A percentile compares a stretch with the other conserved stretches of the same genome.
Evolutionary conservation across 495 filamentous ascomycete genomes (phyloP).

Genomic region (Diplogelasinospora grovesii): DNA sequence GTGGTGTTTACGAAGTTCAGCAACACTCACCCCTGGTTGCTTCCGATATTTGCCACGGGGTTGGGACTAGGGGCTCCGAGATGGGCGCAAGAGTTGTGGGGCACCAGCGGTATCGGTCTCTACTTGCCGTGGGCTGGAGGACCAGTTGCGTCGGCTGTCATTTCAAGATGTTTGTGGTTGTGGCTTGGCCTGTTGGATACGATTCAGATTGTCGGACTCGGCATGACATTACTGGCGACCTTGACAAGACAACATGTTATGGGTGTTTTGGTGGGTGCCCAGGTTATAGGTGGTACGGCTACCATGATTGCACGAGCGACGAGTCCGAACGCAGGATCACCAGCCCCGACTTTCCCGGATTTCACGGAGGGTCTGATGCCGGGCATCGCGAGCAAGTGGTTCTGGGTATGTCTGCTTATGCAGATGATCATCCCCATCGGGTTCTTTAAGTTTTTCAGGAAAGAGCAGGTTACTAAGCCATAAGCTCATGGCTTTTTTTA

Average conservation of each 20-base stretch:
- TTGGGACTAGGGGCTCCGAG: constrained; percentile 45
- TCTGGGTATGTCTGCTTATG: constrained; percentile 53
- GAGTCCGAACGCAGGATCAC: constrained; percentile 47
- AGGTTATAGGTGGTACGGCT: constrained; percentile 44
- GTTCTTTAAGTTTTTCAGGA: constrained; percentile 58
- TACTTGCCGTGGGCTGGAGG: constrained; percentile 53
- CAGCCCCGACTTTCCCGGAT: constrained; percentile 50
- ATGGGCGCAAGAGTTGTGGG: constrained; percentile 61
- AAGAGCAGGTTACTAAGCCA: constrained; percentile 60
- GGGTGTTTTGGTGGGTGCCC: constrained; percentile 44
- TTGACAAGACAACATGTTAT: constrained; percentile 50
- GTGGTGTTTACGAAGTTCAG: constrained; percentile 40
- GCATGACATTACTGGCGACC: constrained; percentile 56
- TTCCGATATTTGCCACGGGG: constrained; percentile 54
- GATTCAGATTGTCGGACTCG: constrained; percentile 52
- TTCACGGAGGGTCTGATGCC: constrained; percentile 30
- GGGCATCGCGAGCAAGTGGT: constrained; percentile 48
- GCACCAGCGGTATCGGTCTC: constrained; percentile 43
- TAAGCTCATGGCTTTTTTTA: constrained; percentile 12
- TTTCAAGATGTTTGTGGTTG: constrained; percentile 52
- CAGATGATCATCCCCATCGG: constrained; percentile 56
- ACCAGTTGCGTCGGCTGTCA: constrained; percentile 38
- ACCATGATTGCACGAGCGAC: constrained; percentile 50
- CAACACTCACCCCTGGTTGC: constrained; percentile 52
- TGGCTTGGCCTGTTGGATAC: constrained; percentile 57